phyloP scores from a whole-genome alignment of 805 yeast genomes.

The Schwanniomyces sp. region DNA sequence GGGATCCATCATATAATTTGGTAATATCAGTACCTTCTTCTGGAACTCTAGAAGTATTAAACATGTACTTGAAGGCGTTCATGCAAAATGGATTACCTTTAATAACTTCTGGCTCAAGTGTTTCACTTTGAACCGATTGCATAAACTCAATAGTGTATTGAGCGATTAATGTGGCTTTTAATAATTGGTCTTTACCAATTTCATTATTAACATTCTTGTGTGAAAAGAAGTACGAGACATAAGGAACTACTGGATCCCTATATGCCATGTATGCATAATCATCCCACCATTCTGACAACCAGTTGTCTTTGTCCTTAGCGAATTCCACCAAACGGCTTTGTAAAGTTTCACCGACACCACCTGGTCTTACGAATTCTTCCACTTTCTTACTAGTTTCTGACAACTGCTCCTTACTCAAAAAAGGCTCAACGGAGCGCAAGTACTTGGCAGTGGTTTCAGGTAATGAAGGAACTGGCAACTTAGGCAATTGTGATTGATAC shows the following conservation, averaged over 20 bases:
- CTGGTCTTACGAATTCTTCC: slow-evolving; percentile 60
- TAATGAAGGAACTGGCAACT: slow-evolving; percentile 84
- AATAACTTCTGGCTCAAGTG: slow-evolving; percentile 77
- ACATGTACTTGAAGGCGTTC: slow-evolving; percentile 90
- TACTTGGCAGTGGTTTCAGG: slow-evolving; percentile 69
- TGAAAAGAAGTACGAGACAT: slow-evolving; percentile 84
- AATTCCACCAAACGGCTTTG: slow-evolving; percentile 64
- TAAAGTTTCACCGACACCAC: slow-evolving; percentile 64
- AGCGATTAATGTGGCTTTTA: slow-evolving; percentile 75
- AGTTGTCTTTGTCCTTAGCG: slow-evolving; percentile 68
- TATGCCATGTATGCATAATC: slow-evolving; percentile 87
- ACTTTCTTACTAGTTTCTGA: slow-evolving; percentile 54
- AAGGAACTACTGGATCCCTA: slow-evolving; percentile 93
- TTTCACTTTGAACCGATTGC: slow-evolving; percentile 63
- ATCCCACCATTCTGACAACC: slow-evolving; percentile 95
- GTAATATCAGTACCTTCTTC: slow-evolving; percentile 61
- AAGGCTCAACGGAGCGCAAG: slow-evolving; percentile 72
- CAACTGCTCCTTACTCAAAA: slow-evolving; percentile 50
- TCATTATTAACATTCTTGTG: slow-evolving; percentile 67
- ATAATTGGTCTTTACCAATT: slow-evolving; percentile 62
- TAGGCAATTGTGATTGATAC: slow-evolving; percentile 73
- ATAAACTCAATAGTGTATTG: slow-evolving; percentile 68
- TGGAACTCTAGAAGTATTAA: slow-evolving; percentile 87
- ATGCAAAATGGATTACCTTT: slow-evolving; percentile 86
- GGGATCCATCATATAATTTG: slow-evolving; percentile 45